Base-by-base conservation (phyloP, 1,284 basidiomycete species). In the Irpex sp. region DNA sequence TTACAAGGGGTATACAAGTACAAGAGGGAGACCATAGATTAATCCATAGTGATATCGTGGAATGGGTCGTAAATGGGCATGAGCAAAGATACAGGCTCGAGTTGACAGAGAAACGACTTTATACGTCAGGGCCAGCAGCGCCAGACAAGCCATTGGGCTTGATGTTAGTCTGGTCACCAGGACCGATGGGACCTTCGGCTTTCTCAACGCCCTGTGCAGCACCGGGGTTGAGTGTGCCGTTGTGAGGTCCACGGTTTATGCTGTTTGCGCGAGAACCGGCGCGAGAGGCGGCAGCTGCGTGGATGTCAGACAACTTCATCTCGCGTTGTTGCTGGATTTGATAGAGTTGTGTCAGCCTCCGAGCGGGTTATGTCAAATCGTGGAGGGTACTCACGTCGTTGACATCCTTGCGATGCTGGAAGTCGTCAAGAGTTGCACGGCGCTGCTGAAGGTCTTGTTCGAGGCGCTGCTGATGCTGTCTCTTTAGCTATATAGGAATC, bases 361-460 rank as follows among this genome's bases (percentile, higher is more conserved):
- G 36, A 21, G 9, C 13, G 21, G 13, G 8, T 5, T 6, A 37
- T n/a, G 35, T 33, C 53, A 15, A 15, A 55, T 33, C 4, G 33
- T 37, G 35, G 35, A 13, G 15, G 39, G 36, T 1, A 67, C 73
- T 65, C 60, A 74, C 73, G 57, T 73, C 73, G 57, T 72, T 72
- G 39, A 66, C 63, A 33, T 68, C 68, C 66, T 74, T 74, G 60
- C 70, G 69, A 56, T 71, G 68, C 65, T 70, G 68, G 26, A 69
- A 61, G 58, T 70, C 66, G n/a, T 73, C 70, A 15, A 73, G 61
- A 4, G 69, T 66, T 7, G 59, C 60, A 3, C 68, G 67, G 47
- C 68, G 68, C 63, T 72, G 67, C 66, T 70, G 66, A 49, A 74
- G 65, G 58, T 72, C 71, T 56, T 71, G 66, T 49, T 68, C 67